Evolutionary conservation across 1,284 basidiomycete species (phyloP), one percentile per base, ranked within the genome.

Genomic region (Ustilago nuda): DNA sequence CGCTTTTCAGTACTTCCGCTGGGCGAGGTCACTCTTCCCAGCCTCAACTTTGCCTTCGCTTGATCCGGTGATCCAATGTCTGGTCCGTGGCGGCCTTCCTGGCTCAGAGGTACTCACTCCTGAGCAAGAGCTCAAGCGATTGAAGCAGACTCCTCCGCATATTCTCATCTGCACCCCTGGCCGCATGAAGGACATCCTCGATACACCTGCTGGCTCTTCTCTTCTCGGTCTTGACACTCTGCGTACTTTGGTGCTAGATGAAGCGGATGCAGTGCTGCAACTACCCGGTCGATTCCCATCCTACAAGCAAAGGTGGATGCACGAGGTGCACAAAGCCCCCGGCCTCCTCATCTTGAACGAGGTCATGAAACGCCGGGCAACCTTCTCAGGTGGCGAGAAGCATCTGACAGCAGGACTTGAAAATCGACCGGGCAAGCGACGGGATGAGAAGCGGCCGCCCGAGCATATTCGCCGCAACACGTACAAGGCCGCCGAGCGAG

Each of bases 141-240:
- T 85, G 19, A 72, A 77, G 23, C 41, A 43, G 0, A 70, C 45
- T 1, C 79, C 82, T 37, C 84, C 84, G 5, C 83, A 84, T 37
- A 75, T 85, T 23, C 56, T 85, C n/a, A 68, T 85, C 37, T 79
- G 77, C 41, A 84, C 83, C 8, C 81, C 84, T n/a, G 72, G 69
- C 8, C 78, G 83, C 9, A 60, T 84, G 43, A 68, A 69, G 30
- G 82, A 85, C 63, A 58, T 84, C 12, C 72, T 84, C 15, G 62
- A 63, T 19, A 66, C 56, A 17, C 73, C 76, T 1, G 76, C 76
- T 19, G 79, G 78, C 33, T 60, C 69, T 12, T 39, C 63, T n/a
- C 56, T 82, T 3, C 75, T 85, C 2, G 80, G 82, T n/a, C 33
- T 85, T 3, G 61, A 61, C 11, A 81, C 79, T 11, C 57, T 84